phyloP scores from a whole-genome alignment of 1,139 yeast genomes.

The Hansenula anomala region DNA sequence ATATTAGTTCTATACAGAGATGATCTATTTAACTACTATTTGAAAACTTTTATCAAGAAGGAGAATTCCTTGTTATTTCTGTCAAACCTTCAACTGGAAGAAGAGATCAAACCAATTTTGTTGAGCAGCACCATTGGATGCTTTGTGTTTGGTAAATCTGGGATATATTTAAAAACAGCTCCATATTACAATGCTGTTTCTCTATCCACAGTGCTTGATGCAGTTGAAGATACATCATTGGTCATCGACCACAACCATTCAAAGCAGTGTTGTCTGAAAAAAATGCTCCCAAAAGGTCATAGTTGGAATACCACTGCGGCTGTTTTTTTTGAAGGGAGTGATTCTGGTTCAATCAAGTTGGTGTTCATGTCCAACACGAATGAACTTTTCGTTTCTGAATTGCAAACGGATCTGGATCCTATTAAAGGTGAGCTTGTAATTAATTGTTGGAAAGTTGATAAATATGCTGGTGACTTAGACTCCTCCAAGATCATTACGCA shows the following conservation, averaged over 20 bases:
- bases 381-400: slow-evolving; percentile 5
- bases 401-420: slow-evolving; percentile 4
- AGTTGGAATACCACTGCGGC: slow-evolving; percentile 13
- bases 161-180: slow-evolving; percentile 7
- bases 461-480: background rate
- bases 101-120: slow-evolving; percentile 7
- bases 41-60: background rate
- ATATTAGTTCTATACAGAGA: slow-evolving; percentile 14
- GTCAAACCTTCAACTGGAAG: background rate
- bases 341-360: background rate
- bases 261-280: background rate
- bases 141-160: slow-evolving; percentile 12
- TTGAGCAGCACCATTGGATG: slow-evolving; percentile 8
- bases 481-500: background rate
- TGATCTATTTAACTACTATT: slow-evolving; percentile 15
- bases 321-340: background rate
- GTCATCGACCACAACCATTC: too few species aligned
- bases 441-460: background rate
- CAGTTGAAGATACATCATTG: background rate
- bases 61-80: background rate
- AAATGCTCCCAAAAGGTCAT: background rate
- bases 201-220: background rate
- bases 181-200: background rate
- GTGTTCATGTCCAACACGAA: slow-evolving; percentile 10
- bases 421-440: slow-evolving; percentile 1